Conservation (phyloP, 2,329 filamentous ascomycete genomes). For the Curvularia verruculosa region DNA sequence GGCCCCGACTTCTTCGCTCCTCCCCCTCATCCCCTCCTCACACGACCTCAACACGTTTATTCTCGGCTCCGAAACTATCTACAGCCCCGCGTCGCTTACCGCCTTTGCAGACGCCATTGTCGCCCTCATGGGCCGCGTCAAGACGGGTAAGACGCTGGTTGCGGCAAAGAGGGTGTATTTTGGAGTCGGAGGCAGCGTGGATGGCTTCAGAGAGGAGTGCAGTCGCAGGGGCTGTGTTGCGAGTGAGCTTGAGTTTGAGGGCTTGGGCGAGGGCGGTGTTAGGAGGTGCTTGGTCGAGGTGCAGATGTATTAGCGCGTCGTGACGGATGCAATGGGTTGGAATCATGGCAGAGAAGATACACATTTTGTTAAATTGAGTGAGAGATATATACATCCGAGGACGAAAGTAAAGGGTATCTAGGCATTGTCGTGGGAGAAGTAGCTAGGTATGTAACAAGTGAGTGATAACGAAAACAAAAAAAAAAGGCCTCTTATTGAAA, state of each 20-base stretch:
- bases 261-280: conserved; percentile 51
- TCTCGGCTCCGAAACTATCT: conserved; percentile 82
- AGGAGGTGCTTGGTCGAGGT: conserved; percentile 57
- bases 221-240: conserved; percentile 52
- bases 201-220: conserved; percentile 67
- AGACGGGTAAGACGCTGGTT: conserved; percentile 67
- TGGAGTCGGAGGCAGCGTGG: conserved; percentile 80
- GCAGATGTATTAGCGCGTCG: conserved; percentile 43
- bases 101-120: conserved; percentile 73
- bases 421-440: not conserved
- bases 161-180: conserved; percentile 84
- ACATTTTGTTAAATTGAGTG: too few relatives aligned
- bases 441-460: not conserved
- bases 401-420: conserved; percentile 9
- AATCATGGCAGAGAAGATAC: too few relatives aligned
- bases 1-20: conserved; percentile 63
- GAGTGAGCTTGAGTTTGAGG: conserved; percentile 57
- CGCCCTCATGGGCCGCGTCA: conserved; percentile 60
- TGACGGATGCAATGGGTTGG: too few relatives aligned
- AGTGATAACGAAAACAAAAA: not conserved
- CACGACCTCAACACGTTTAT: conserved; percentile 55
- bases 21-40: conserved; percentile 59
- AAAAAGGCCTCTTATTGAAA: not conserved
- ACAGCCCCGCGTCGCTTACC: conserved; percentile 73
- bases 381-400: too few relatives aligned